These are phyloP conservation scores for Tolypocladium amazonense DNA, from an alignment of 2,329 filamentous ascomycete species.

Conservation along the genomic window DNA sequence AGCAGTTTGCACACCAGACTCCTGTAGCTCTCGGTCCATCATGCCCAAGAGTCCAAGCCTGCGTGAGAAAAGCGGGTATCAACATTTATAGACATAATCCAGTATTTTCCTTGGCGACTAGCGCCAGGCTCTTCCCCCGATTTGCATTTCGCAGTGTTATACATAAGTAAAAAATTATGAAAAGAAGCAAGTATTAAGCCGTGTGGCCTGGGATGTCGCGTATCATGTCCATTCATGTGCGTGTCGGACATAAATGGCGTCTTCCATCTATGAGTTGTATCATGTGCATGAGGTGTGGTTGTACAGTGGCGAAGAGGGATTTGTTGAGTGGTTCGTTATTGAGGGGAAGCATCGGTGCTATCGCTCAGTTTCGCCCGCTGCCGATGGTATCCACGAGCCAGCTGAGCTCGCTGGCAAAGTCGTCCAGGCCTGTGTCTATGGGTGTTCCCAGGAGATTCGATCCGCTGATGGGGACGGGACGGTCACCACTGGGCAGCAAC, in stretches of 20 bases:
- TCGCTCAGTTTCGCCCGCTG: constrained; percentile 14
- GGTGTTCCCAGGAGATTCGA: constrained; percentile 21
- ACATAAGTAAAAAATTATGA: neutral
- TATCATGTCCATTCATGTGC: neutral
- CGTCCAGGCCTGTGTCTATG: constrained; percentile 26
- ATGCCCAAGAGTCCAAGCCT: neutral
- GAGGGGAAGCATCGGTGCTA: neutral
- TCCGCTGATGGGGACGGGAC: constrained; percentile 8
- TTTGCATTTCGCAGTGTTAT: neutral
- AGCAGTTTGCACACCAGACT: neutral
- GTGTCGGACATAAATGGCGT: neutral
- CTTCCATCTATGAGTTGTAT: neutral
- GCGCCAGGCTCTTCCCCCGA: neutral
- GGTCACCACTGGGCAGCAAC: constrained; percentile 13
- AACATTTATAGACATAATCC: neutral
- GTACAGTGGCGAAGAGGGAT: neutral
- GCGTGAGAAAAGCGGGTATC: neutral
- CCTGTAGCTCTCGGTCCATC: neutral
- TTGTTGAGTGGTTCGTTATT: neutral
- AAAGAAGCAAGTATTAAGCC: neutral
- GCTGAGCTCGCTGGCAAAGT: constrained; percentile 34
- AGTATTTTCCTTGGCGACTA: neutral
- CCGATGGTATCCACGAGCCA: constrained; percentile 41
- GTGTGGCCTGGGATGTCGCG: neutral
- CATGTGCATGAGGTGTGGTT: neutral